Evolutionary conservation across 352 stramenopile species (phyloP).

Genomic region (Pythium diclinum): DNA sequence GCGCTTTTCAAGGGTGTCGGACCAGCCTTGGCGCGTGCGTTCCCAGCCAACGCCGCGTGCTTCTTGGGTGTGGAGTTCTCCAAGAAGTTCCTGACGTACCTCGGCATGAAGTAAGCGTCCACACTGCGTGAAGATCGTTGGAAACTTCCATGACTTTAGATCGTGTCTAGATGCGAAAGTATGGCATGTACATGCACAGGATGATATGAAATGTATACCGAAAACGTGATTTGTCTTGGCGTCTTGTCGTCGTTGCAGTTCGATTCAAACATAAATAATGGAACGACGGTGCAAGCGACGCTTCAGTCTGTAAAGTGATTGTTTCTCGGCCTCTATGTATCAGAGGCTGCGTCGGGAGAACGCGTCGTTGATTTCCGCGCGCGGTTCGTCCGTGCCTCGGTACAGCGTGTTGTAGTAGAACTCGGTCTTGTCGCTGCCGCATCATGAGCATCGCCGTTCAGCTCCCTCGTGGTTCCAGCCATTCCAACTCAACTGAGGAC

Average conservation of each 20-base stretch:
- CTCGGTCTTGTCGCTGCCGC: constrained; percentile 62
- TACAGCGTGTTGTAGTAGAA: constrained; percentile 87
- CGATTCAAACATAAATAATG: constrained; percentile 3
- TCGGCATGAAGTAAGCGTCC: constrained; percentile 66
- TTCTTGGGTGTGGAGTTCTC: constrained; percentile 91
- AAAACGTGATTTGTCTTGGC: background rate
- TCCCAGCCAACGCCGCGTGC: constrained; percentile 95
- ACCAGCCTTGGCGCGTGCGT: constrained; percentile 93
- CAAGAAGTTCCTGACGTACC: constrained; percentile 74
- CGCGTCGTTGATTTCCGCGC: constrained; percentile 79
- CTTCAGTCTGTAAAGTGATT: background rate
- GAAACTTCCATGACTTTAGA: constrained; percentile 3
- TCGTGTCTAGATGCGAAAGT: constrained; percentile 6
- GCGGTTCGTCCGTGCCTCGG: constrained; percentile 77
- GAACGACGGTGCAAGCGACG: background rate
- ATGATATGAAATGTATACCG: background rate
- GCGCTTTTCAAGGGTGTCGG: constrained; percentile 94
- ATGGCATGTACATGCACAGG: background rate
- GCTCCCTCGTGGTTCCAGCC: too few relatives aligned
- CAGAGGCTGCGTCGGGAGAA: constrained; percentile 81
- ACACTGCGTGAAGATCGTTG: background rate
- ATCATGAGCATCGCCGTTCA: background rate
- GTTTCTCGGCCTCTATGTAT: background rate
- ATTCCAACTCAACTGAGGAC: background rate
- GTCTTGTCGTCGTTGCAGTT: background rate